These are phyloP conservation scores for Eutrema salsugineum DNA, from an alignment of 441 rosid genomes.

Conservation along the genomic window DNA sequence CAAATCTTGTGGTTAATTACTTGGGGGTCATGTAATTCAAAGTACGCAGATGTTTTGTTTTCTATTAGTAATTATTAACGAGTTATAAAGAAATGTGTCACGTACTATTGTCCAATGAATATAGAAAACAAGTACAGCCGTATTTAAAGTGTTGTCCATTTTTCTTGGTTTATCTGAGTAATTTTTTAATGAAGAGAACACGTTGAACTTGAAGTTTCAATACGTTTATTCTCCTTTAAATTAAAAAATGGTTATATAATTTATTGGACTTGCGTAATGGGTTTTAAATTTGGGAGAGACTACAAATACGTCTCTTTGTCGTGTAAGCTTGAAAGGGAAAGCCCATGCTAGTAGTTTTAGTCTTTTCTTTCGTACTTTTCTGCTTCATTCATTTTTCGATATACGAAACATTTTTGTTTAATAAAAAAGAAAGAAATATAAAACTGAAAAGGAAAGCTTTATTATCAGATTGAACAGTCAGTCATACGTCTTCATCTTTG, in stretches of 20 bases:
- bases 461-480: constrained; percentile 11
- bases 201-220: background rate
- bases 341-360: constrained; percentile 7
- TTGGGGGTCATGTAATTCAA: background rate
- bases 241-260: background rate
- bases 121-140: background rate
- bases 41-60: background rate
- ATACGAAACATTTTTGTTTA: background rate
- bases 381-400: constrained; percentile 20
- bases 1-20: background rate
- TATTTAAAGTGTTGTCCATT: background rate
- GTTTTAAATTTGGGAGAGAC: background rate
- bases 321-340: constrained; percentile 27
- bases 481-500: constrained; percentile 22
- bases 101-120: background rate
- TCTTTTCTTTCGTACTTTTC: constrained; percentile 15
- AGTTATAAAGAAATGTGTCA: background rate
- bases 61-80: background rate
- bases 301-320: constrained; percentile 32
- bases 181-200: background rate
- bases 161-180: background rate
- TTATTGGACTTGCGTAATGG: background rate
- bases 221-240: background rate
- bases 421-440: background rate
- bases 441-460: constrained; percentile 10